Evolutionary conservation across 805 yeast genomes (phyloP).

Genomic region (Schizosaccharomyces octosporus): DNA sequence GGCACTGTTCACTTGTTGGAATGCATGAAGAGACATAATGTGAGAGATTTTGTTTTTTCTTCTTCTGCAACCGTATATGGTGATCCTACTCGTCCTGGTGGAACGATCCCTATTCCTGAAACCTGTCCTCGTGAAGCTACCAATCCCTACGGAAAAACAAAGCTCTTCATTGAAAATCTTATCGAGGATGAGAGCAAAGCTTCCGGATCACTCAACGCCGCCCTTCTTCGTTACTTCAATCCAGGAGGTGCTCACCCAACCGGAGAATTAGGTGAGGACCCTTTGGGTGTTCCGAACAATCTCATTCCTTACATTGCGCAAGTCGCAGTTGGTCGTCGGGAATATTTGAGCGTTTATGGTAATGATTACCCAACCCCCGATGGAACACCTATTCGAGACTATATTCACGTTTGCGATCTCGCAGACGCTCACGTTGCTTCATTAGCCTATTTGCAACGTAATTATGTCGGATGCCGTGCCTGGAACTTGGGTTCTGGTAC

Average conservation of each 20-base stretch:
- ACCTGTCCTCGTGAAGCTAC: constrained; percentile 51
- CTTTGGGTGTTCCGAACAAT: constrained; percentile 53
- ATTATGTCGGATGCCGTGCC: constrained; percentile 29
- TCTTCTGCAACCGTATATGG: constrained; percentile 72
- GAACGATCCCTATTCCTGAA: constrained; percentile 61
- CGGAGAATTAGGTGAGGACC: constrained; percentile 61
- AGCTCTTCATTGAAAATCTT: constrained; percentile 37
- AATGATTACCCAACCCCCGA: constrained; percentile 45
- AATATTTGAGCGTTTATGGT: constrained; percentile 44
- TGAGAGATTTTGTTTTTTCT: constrained; percentile 40
- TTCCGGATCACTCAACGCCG: constrained; percentile 18
- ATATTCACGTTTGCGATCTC: constrained; percentile 57
- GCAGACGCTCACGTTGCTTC: constrained; percentile 61
- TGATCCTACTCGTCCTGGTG: constrained; percentile 45
- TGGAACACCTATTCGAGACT: constrained; percentile 56
- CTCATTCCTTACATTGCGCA: constrained; percentile 53
- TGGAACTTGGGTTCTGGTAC: constrained; percentile 70
- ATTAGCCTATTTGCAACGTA: constrained; percentile 23
- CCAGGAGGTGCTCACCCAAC: constrained; percentile 75
- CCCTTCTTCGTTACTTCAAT: constrained; percentile 53
- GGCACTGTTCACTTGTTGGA: constrained; percentile 38
- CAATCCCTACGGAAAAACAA: constrained; percentile 57
- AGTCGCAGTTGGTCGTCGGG: constrained; percentile 49
- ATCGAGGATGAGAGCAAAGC: constrained; percentile 28
- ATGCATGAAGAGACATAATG: constrained; percentile 23